Evolutionary conservation across 768 basidiomycete species (phyloP).

Genomic region (Lentinula raphanica): DNA sequence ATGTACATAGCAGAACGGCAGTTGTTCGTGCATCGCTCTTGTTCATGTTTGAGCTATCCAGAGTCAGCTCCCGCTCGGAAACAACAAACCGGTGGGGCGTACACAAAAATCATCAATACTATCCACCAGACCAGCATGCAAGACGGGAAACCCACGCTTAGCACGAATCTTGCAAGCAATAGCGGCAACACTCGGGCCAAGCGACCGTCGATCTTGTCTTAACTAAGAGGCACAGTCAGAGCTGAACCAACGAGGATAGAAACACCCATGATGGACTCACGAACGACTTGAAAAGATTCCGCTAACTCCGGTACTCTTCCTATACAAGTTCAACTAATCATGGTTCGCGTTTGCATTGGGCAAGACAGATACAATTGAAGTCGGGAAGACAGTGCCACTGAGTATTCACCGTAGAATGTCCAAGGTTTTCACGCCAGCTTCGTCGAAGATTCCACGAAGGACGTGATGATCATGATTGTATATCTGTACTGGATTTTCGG

Average conservation of each 20-base stretch:
- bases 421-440: constrained; percentile 5
- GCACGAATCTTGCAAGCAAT: not conserved
- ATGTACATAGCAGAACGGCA: no score
- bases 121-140: not conserved
- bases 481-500: constrained; percentile 5
- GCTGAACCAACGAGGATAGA: not conserved
- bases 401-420: constrained; percentile 1
- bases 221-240: not conserved
- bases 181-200: not conserved
- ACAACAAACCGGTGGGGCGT: not conserved
- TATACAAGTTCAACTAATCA: no score
- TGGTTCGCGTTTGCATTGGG: not conserved
- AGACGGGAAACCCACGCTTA: not conserved
- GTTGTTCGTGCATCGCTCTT: not conserved
- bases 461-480: not conserved
- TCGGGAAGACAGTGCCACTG: not conserved
- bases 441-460: not conserved
- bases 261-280: not conserved
- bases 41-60: not conserved
- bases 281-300: not conserved
- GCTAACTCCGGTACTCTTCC: not conserved
- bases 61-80: not conserved
- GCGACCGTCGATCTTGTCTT: not conserved
- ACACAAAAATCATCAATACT: not conserved
- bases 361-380: not conserved